Percentiles rank a stretch among this genome's conserved stretches.
Evolutionary conservation across 2,329 filamentous ascomycete species (phyloP).

Genomic region (Paradendryphiella salina): DNA sequence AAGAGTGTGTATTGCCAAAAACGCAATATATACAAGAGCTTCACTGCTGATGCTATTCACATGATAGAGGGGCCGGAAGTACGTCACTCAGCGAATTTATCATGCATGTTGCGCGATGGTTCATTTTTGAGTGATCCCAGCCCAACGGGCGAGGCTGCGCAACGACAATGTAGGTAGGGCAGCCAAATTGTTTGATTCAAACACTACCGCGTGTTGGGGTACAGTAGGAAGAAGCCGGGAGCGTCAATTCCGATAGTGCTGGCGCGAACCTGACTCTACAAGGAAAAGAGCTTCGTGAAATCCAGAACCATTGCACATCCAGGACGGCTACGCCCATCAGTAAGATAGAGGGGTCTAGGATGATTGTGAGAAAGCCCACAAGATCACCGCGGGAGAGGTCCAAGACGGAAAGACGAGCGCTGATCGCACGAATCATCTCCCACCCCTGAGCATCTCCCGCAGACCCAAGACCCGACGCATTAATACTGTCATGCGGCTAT

Average conservation of each 20-base stretch:
- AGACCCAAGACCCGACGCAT: background rate
- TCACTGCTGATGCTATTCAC: too few species aligned
- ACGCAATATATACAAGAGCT: too few species aligned
- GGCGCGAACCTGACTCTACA: background rate
- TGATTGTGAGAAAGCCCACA: slow-evolving; percentile 4
- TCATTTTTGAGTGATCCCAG: too few species aligned
- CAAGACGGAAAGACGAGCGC: slow-evolving; percentile 1
- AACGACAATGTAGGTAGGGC: too few species aligned
- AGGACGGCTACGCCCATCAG: background rate
- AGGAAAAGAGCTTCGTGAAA: background rate
- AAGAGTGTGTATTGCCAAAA: too few species aligned
- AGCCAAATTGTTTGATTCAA: too few species aligned
- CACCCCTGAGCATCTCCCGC: slow-evolving; percentile 4
- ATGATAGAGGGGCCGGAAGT: too few species aligned
- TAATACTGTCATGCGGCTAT: slow-evolving; percentile 1
- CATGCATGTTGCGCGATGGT: too few species aligned
- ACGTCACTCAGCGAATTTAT: too few species aligned
- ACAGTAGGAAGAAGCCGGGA: background rate
- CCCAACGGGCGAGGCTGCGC: too few species aligned
- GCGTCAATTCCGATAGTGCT: background rate
- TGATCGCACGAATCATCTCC: slow-evolving; percentile 4
- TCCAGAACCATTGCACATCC: background rate
- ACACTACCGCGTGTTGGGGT: background rate
- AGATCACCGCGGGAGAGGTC: background rate
- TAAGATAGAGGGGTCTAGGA: slow-evolving; percentile 2